These are phyloP conservation scores for Raphanus hybrid DNA, from an alignment of 441 rosid species.

Conservation along the genomic window DNA sequence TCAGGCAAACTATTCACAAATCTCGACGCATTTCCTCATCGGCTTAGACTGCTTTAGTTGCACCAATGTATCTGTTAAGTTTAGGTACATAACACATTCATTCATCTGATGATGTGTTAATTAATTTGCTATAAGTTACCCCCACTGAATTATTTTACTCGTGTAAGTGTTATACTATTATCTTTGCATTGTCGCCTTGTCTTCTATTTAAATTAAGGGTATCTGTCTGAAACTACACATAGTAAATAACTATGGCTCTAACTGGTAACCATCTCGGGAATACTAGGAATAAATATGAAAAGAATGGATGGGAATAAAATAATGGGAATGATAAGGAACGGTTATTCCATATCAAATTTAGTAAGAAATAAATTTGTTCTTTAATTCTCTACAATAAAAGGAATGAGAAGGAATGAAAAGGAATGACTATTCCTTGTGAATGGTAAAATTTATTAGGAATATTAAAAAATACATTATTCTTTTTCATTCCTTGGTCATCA, in stretches of 20 bases:
- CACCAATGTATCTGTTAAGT: neutral
- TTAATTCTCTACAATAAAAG: no score
- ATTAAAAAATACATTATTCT: no score
- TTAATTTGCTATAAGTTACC: neutral
- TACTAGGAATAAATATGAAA: no score
- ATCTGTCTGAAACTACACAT: neutral
- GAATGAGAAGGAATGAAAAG: no score
- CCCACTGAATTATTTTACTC: neutral
- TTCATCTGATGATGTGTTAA: neutral
- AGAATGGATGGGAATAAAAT: no score
- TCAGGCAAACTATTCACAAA: constrained; percentile 13
- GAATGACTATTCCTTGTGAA: no score
- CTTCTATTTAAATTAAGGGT: neutral
- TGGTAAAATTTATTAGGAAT: no score
- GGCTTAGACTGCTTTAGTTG: constrained; percentile 30
- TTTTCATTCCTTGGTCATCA: no score
- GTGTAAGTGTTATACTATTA: neutral
- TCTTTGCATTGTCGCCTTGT: neutral
- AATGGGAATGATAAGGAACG: no score
- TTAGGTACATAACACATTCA: constrained; percentile 4
- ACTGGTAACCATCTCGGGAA: no score
- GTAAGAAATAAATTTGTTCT: no score
- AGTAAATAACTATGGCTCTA: constrained; percentile 11
- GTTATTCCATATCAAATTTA: no score
- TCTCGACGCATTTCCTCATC: constrained; percentile 28